phyloP scores from a whole-genome alignment of 1,139 yeast genomes.

The Geotrichum reessii region DNA sequence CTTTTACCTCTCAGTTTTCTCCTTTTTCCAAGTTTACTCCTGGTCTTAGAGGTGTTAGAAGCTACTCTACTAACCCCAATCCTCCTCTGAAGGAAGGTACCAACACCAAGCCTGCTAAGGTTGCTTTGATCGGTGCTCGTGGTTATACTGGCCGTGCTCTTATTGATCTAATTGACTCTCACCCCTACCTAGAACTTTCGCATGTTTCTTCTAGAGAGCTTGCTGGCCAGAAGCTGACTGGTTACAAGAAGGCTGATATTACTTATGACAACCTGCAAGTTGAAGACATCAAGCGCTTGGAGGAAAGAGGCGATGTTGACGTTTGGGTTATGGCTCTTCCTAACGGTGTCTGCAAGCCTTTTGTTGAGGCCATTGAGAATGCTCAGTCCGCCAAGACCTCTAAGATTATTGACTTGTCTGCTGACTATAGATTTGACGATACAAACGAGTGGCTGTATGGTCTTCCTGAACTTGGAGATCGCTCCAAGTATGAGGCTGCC shows the following conservation, averaged over 20 bases:
- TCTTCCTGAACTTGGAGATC: conserved; percentile 65
- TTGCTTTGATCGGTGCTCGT: conserved; percentile 96
- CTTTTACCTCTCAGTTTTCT: conserved; percentile 8
- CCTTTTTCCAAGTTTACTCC: background rate
- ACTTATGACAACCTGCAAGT: conserved; percentile 79
- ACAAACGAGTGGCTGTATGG: conserved; percentile 91
- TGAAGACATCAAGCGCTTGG: conserved; percentile 78
- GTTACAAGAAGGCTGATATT: conserved; percentile 76
- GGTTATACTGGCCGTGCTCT: conserved; percentile 96
- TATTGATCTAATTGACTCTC: conserved; percentile 77
- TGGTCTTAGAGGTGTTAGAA: conserved; percentile 4
- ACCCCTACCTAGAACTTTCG: conserved; percentile 78
- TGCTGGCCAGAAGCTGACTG: conserved; percentile 77
- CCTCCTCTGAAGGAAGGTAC: conserved; percentile 63
- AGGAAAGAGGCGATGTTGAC: conserved; percentile 72
- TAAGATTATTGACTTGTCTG: conserved; percentile 85
- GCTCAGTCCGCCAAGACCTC: conserved; percentile 49
- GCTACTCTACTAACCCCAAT: conserved; percentile 53
- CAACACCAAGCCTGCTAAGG: conserved; percentile 56
- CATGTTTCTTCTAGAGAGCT: conserved; percentile 96
- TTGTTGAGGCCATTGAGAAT: conserved; percentile 85
- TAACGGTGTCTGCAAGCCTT: conserved; percentile 95
- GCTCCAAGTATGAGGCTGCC: conserved; percentile 64
- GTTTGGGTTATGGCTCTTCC: conserved; percentile 99
- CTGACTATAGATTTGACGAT: conserved; percentile 90